A percentile compares a stretch with the other conserved stretches of the same genome.
These are phyloP conservation scores for Perkinsus olseni DNA, from an alignment of 169 alveolate species.

Conservation along the genomic window DNA sequence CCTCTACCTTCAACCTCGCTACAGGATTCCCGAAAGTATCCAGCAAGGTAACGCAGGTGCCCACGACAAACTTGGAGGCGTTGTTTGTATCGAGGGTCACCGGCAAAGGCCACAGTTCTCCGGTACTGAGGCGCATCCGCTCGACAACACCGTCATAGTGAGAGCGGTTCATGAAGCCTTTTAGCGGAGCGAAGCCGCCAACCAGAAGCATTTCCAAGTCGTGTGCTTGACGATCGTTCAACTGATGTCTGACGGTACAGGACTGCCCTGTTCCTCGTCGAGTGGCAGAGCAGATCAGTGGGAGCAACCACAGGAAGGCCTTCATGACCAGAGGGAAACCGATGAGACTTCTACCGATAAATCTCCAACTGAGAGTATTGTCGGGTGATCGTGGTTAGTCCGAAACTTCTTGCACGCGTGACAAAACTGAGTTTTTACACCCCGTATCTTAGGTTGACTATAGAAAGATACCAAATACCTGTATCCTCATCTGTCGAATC, in stretches of 20 bases:
- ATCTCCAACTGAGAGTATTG: too few relatives aligned
- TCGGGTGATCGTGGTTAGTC: too few relatives aligned
- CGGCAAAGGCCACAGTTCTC: slow-evolving; percentile 40
- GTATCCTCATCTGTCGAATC: too few relatives aligned
- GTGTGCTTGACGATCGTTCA: slow-evolving; percentile 35
- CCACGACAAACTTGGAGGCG: background rate
- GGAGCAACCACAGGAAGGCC: too few relatives aligned
- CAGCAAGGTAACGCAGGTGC: background rate
- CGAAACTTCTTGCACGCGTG: too few relatives aligned
- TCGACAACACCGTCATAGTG: slow-evolving; percentile 29
- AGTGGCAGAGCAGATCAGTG: background rate
- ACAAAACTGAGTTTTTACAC: too few relatives aligned
- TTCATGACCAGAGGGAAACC: too few relatives aligned
- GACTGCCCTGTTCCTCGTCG: background rate
- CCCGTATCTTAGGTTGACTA: too few relatives aligned
- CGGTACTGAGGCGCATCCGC: slow-evolving; percentile 25
- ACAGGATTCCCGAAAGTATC: slow-evolving; percentile 4
- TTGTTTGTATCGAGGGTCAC: slow-evolving; percentile 33
- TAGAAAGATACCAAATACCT: too few relatives aligned
- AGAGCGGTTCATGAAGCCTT: slow-evolving; percentile 24
- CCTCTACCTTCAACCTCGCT: background rate
- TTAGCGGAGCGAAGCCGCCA: slow-evolving; percentile 44
- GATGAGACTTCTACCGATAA: too few relatives aligned
- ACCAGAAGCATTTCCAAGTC: slow-evolving; percentile 36
- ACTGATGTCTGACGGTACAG: background rate